A percentile compares a stretch with the other conserved stretches of the same genome.
phyloP scores from a whole-genome alignment of 805 yeast genomes.

The Lipomyces orientalis region DNA sequence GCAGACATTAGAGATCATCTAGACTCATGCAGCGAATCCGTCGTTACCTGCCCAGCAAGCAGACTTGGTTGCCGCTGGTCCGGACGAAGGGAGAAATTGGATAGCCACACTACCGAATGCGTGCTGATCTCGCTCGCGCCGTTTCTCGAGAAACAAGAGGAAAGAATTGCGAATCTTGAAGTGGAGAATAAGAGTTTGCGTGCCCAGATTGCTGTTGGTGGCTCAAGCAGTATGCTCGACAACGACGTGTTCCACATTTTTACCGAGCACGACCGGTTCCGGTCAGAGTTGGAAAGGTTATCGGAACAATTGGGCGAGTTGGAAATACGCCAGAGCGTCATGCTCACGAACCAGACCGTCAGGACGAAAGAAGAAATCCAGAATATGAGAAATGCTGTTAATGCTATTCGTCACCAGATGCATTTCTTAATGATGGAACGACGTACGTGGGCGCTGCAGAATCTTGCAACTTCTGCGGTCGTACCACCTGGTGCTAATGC shows the following conservation, averaged over 20 bases:
- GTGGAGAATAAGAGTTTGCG: constrained; percentile 45
- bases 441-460: constrained; percentile 36
- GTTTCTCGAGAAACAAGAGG: constrained; percentile 40
- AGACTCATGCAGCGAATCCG: constrained; percentile 34
- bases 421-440: constrained; percentile 45
- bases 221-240: constrained; percentile 19
- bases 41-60: constrained; percentile 40
- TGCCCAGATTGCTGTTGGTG: constrained; percentile 40
- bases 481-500: constrained; percentile 2
- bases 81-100: constrained; percentile 36
- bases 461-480: constrained; percentile 5
- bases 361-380: constrained; percentile 46
- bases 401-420: constrained; percentile 47
- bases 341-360: constrained; percentile 46
- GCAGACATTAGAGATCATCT: constrained; percentile 34
- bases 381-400: constrained; percentile 43
- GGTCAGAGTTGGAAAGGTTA: constrained; percentile 45
- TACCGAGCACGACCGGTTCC: constrained; percentile 46
- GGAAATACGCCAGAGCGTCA: constrained; percentile 44
- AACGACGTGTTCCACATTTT: constrained; percentile 41
- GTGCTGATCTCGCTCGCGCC: constrained; percentile 41
- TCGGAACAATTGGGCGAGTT: constrained; percentile 43
- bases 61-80: constrained; percentile 44
- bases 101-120: constrained; percentile 41
- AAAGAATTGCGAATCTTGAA: constrained; percentile 42